phyloP scores from a whole-genome alignment of 345 rosid genomes.

The Syzygium aromaticum region DNA sequence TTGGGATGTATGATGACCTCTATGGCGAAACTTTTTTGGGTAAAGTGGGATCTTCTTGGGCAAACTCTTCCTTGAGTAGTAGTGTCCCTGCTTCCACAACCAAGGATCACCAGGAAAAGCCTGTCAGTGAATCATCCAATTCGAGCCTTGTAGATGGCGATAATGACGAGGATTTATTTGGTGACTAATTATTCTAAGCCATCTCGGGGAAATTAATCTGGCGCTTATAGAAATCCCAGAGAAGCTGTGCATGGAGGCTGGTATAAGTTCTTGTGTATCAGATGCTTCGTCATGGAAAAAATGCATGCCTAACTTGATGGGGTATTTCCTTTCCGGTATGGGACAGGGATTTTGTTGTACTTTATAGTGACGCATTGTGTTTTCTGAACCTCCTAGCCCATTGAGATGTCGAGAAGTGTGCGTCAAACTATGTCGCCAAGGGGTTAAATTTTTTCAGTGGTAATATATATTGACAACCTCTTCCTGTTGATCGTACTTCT shows the following conservation, averaged over 20 bases:
- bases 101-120: constrained; percentile 21
- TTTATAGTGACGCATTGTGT: not conserved
- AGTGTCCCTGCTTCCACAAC: constrained; percentile 13
- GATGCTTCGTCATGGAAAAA: not conserved
- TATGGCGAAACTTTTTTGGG: constrained; percentile 65
- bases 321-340: not conserved
- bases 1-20: constrained; percentile 65
- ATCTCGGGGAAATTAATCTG: not conserved
- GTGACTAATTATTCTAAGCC: constrained; percentile 37
- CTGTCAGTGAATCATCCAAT: constrained; percentile 4
- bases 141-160: constrained; percentile 21
- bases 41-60: constrained; percentile 90
- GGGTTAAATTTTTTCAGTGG: not conserved
- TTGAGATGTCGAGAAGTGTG: not conserved
- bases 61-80: constrained; percentile 18
- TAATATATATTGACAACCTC: not conserved
- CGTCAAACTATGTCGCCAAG: not conserved
- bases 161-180: constrained; percentile 82
- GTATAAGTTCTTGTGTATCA: not conserved
- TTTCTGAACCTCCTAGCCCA: not conserved
- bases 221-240: not conserved
- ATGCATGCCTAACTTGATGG: not conserved
- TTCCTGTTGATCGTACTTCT: not conserved
- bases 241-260: not conserved
- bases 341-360: not conserved